phyloP scores from a whole-genome alignment of 495 filamentous ascomycete species.

The Neurospora tetraspora region DNA sequence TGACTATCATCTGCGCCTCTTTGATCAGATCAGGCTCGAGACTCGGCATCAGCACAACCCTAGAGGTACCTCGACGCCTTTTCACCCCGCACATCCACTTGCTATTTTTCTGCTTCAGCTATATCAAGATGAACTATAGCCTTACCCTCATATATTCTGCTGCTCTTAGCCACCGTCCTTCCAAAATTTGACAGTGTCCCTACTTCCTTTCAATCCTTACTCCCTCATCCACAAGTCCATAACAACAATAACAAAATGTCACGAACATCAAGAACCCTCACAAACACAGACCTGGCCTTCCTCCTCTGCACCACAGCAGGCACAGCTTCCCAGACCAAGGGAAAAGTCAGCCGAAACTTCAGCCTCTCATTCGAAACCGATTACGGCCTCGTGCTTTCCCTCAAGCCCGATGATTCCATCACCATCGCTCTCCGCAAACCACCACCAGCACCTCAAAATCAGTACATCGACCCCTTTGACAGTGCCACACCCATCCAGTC shows the following conservation, averaged over 20 bases:
- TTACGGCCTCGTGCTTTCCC: constrained; percentile 6
- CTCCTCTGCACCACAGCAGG: constrained; percentile 16
- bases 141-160: not conserved
- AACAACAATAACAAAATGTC: not conserved
- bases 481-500: not conserved
- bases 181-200: not conserved
- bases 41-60: too few relatives aligned
- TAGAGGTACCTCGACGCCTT: too few relatives aligned
- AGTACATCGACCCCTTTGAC: not conserved
- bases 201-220: too few relatives aligned
- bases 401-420: constrained; percentile 3
- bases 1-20: too few relatives aligned
- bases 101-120: not conserved
- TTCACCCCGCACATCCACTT: not conserved
- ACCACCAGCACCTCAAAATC: too few relatives aligned
- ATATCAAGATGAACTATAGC: not conserved
- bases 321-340: too few relatives aligned
- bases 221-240: too few relatives aligned
- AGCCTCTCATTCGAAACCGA: constrained; percentile 3
- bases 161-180: not conserved
- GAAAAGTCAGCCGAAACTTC: too few relatives aligned
- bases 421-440: not conserved
- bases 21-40: too few relatives aligned
- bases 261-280: constrained; percentile 7
- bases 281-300: constrained; percentile 11